phyloP scores from a whole-genome alignment of 2,329 filamentous ascomycete genomes.

The Cladosporium sp. region DNA sequence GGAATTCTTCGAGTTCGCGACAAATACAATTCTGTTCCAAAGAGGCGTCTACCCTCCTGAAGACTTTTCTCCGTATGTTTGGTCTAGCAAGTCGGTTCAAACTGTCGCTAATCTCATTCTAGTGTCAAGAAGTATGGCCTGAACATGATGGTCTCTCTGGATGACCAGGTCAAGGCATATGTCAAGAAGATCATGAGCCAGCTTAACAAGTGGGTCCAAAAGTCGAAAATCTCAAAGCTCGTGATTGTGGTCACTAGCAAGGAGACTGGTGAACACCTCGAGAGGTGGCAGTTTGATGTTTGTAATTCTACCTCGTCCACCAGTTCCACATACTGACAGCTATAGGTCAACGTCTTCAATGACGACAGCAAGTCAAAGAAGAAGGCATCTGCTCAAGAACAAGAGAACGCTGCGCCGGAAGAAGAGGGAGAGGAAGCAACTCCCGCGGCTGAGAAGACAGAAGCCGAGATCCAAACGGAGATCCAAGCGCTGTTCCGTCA shows the following conservation, averaged over 20 bases:
- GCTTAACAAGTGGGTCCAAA: conserved; percentile 95
- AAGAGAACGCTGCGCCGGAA: conserved; percentile 63
- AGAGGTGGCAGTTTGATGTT: conserved; percentile 98
- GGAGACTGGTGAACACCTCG: conserved; percentile 92
- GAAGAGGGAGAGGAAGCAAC: conserved; percentile 22
- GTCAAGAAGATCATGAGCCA: conserved; percentile 99
- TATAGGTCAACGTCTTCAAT: conserved; percentile 34
- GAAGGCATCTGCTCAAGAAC: conserved; percentile 49
- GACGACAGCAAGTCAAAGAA: conserved; percentile 46
- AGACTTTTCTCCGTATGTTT: conserved; percentile 82
- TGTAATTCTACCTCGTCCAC: conserved; percentile 20
- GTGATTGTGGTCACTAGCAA: conserved; percentile 97
- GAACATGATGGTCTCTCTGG: conserved; percentile 94
- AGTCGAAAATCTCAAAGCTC: conserved; percentile 94
- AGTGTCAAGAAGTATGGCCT: conserved; percentile 98
- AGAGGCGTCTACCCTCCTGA: conserved; percentile 83
- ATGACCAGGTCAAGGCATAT: conserved; percentile 98
- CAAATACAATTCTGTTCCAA: conserved; percentile 97
- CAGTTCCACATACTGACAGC: not conserved
- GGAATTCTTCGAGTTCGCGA: conserved; percentile 99
- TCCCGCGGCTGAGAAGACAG: conserved; percentile 69
- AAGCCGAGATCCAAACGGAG: conserved; percentile 89
- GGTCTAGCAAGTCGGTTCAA: not conserved
- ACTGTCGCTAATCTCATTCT: not conserved
- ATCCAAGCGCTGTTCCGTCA: conserved; percentile 97